Base-by-base conservation (phyloP, 176 grass and related monocot genomes). In the Cenchrus fungigraminus region DNA sequence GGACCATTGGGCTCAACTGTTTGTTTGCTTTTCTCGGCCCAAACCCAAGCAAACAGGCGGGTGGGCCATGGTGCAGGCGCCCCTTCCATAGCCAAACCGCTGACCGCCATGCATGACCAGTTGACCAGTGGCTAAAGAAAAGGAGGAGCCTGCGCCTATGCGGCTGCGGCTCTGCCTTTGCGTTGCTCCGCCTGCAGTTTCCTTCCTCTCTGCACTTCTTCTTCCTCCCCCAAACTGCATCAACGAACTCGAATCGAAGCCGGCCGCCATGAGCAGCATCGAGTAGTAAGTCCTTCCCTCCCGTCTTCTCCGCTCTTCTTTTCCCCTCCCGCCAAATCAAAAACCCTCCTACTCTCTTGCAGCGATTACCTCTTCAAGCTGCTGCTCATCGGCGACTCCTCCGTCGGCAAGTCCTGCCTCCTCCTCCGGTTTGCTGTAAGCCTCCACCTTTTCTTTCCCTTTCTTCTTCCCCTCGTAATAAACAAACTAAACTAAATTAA, bases 311-410 rank as follows among this genome's bases (percentile, higher is more conserved):
- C 67, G 20, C 14, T 19, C 87, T 87, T 45, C 14, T 79, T 76
- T 25, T 28, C 32, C 59, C 22, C 59, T 28, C 59, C 59, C 45
- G 8, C 45, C 45, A 12, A 28, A 62, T 62, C 4, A 28, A 62
- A 62, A 62, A 16, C 55, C 55, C 6, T 5, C 9, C 54, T 16
- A 51, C 12, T 65, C 51, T 89, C n/a, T 51, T 83, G 47, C 87
- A 98, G 95, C 76, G 95, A 98, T 90, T 98, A 95, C 79, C 95
- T 98, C 67, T 98, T 98, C 93, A 98, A 98, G 95, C 89, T 98
- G 46, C 95, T 98, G 71, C 89, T 98, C 89, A 98, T 98, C 91
- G 93, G 95, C 8, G 95, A 98, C 82, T 98, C 92, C 57, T 98
- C 95, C 79, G 95, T 95, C 47, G 95, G 95, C 64, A 98, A 98